Evolutionary conservation across 805 yeast genomes (phyloP).

Genomic region (Scheffersomyces ergatensis): DNA sequence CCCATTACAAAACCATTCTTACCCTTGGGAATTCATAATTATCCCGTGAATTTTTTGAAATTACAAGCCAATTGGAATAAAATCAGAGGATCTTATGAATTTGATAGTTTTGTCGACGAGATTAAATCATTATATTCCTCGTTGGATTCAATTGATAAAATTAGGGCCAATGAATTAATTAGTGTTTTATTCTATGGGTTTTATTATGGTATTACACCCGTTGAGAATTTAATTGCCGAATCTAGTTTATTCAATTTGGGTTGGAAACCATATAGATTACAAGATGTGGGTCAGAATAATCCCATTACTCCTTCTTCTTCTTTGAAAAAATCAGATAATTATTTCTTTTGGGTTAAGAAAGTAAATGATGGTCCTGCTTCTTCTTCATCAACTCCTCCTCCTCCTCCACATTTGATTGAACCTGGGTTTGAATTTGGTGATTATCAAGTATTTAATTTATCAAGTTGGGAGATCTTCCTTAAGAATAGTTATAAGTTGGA

Average conservation of each 20-base stretch:
- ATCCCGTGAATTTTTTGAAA: slow-evolving; percentile 31
- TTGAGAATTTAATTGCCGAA: slow-evolving; percentile 43
- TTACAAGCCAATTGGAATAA: slow-evolving; percentile 41
- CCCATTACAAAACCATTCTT: slow-evolving; percentile 34
- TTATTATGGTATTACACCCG: slow-evolving; percentile 41
- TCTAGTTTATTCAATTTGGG: slow-evolving; percentile 35
- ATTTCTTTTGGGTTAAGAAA: slow-evolving; percentile 26
- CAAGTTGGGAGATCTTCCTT: slow-evolving; percentile 38
- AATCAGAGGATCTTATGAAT: slow-evolving; percentile 30
- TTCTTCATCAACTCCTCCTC: no score
- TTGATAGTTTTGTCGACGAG: slow-evolving; percentile 30
- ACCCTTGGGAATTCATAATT: slow-evolving; percentile 21
- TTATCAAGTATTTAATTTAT: slow-evolving; percentile 40
- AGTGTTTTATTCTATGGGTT: slow-evolving; percentile 42
- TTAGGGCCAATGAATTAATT: slow-evolving; percentile 30
- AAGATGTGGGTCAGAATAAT: slow-evolving; percentile 5
- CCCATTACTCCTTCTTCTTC: slow-evolving; percentile 5
- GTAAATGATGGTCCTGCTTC: slow-evolving; percentile 8
- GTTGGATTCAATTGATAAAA: slow-evolving; percentile 17
- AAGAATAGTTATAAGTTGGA: slow-evolving; percentile 39
- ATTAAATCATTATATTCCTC: slow-evolving; percentile 21
- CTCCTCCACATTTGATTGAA: neutral
- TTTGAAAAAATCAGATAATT: slow-evolving; percentile 5
- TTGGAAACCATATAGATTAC: slow-evolving; percentile 39
- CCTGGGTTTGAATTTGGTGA: slow-evolving; percentile 30